These are phyloP conservation scores for Posidonia oceanica DNA, from an alignment of 116 monocot genomes.

Conservation along the genomic window DNA sequence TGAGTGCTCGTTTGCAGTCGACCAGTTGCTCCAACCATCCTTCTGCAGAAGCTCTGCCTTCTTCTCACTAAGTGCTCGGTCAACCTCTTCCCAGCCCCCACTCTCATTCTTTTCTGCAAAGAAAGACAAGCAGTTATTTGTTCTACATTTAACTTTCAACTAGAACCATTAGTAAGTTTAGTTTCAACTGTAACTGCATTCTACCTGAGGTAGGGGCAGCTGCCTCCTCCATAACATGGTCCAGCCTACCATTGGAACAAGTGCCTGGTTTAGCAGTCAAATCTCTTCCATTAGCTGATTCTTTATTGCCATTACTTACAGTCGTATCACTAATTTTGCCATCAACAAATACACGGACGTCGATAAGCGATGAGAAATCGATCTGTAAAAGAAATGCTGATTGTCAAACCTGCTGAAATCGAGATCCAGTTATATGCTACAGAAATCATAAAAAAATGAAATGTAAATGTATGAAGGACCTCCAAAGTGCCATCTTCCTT, in stretches of 20 bases:
- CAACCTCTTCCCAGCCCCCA: conserved; percentile 39
- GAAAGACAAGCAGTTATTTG: neutral
- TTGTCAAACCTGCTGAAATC: neutral
- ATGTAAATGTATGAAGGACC: conserved; percentile 8
- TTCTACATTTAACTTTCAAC: neutral
- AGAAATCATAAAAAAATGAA: neutral
- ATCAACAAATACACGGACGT: conserved; percentile 48
- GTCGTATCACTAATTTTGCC: neutral
- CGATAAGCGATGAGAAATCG: conserved; percentile 49
- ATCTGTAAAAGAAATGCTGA: conserved; percentile 26
- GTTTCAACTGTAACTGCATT: neutral
- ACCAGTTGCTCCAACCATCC: conserved; percentile 13
- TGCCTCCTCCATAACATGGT: neutral
- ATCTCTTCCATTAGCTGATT: conserved; percentile 1
- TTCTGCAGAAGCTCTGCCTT: conserved; percentile 43
- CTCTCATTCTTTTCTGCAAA: conserved; percentile 14
- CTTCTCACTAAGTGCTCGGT: conserved; percentile 25
- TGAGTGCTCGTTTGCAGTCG: neutral
- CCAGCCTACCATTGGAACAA: neutral
- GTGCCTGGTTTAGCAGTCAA: neutral
- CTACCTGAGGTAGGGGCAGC: conserved; percentile 10
- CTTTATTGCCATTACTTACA: neutral
- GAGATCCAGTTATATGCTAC: neutral
- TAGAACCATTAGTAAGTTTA: neutral
- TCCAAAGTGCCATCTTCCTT: conserved; percentile 34